Evolutionary conservation across 768 basidiomycete species (phyloP).

Genomic region (Hygrocybe punicea): DNA sequence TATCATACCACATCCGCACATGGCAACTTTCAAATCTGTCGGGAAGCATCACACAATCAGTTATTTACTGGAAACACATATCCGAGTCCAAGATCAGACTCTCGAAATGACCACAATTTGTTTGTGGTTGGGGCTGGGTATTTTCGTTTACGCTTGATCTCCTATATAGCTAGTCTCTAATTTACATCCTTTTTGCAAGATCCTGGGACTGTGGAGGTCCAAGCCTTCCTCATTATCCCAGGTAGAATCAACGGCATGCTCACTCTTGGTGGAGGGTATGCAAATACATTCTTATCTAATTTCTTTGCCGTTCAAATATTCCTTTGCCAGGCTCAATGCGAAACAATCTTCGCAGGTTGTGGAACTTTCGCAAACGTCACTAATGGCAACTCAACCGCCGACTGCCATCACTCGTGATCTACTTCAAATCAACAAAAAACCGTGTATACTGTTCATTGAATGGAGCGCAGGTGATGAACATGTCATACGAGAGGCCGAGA

Average conservation of each 20-base stretch:
- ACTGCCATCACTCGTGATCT: slow-evolving; percentile 1
- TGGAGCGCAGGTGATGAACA: neutral
- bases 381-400: neutral
- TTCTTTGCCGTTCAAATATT: neutral
- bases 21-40: neutral
- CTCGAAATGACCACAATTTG: neutral
- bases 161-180: neutral
- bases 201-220: neutral
- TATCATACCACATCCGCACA: too few species aligned
- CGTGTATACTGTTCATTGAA: neutral
- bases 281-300: neutral
- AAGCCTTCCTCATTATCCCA: neutral
- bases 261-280: neutral
- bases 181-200: neutral
- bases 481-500: neutral
- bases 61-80: neutral
- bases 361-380: neutral
- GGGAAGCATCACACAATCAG: neutral
- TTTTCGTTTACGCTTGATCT: neutral
- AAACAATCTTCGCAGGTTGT: neutral
- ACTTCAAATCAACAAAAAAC: neutral
- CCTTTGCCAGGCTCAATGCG: neutral
- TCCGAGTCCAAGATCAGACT: too few species aligned
- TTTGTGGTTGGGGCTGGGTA: neutral
- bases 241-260: neutral